Percentiles rank a stretch among this genome's conserved stretches.
These are phyloP conservation scores for Ramaria sp. DNA, from an alignment of 768 basidiomycete genomes.

Conservation along the genomic window DNA sequence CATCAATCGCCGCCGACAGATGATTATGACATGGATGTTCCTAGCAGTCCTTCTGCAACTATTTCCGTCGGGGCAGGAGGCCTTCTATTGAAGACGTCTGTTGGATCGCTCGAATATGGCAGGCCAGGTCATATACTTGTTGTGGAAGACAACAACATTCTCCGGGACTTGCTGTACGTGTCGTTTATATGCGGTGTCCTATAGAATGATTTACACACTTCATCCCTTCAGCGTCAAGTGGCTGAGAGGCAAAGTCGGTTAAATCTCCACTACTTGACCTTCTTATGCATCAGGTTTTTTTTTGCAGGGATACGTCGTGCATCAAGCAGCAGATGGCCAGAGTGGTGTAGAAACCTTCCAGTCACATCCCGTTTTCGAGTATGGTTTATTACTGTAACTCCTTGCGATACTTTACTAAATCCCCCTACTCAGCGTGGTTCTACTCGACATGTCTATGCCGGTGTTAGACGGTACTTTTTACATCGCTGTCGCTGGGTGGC, in stretches of 20 bases:
- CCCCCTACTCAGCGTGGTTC: constrained; percentile 49
- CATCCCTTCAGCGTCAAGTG: constrained; percentile 42
- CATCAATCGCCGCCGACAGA: not conserved
- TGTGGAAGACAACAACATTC: constrained; percentile 84
- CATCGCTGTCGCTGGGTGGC: not conserved
- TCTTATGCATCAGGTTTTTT: not conserved
- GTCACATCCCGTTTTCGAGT: constrained; percentile 79
- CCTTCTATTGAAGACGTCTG: constrained; percentile 57
- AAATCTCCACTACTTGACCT: not conserved
- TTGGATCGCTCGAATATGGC: constrained; percentile 36
- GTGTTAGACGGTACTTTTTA: constrained; percentile 63
- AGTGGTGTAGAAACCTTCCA: constrained; percentile 73
- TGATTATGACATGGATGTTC: not conserved
- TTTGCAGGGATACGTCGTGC: constrained; percentile 55
- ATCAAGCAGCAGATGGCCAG: constrained; percentile 75
- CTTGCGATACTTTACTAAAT: not conserved
- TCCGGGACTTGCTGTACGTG: constrained; percentile 74
- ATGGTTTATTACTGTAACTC: constrained; percentile 19
- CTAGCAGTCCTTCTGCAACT: constrained; percentile 21
- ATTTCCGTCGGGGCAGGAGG: constrained; percentile 51
- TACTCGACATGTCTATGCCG: constrained; percentile 90
- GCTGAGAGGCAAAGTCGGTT: constrained; percentile 44
- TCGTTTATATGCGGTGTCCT: not conserved
- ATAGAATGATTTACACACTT: not conserved
- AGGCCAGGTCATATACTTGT: constrained; percentile 58